Base-by-base conservation (phyloP, 805 yeast genomes). In the Ogataea corticis region DNA sequence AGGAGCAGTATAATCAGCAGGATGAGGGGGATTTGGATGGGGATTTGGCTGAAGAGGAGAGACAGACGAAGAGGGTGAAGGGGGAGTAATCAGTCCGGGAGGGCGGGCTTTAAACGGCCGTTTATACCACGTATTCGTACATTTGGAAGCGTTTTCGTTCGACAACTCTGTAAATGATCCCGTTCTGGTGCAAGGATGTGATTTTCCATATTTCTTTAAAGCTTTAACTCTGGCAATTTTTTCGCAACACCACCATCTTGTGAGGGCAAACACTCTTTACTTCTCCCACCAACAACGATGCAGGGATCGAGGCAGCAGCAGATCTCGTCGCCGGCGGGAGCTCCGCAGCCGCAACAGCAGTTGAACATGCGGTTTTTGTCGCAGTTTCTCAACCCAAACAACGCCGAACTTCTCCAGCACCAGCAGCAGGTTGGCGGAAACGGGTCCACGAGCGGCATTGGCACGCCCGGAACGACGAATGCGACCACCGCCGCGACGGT, bases 1-100 rank as follows among this genome's bases (percentile, higher is more conserved):
- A 60, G 28, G 64, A 50, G 17, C 58, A 48, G n/a, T 59, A 49
- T 44, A 57, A 43, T 35, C 45, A 59, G 33, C 61, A 62, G 44
- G 56, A 58, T 50, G 63, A 58, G 50, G 51, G 45, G 35, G 58
- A 41, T 34, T 45, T 38, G 48, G 68, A 62, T 29, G 61, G 46
- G 3, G 21, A 37, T 14, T 32, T 14, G 2, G 40, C 31, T 14
- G 31, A 16, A 23, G 40, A 37, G 45, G 33, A 31, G 18, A 5
- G 12, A 19, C 10, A 31, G 33, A 53, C 43, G 21, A 62, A 54
- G 36, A 40, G 48, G 36, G 45, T 25, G 37, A 16, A 44, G 42
- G 29, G 34, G 48, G 32, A 41, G 15, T 28, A 15, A 31, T 15
- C 31, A 25, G 11, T 25, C 7, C 28, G 11, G 10, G 28, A n/a